A percentile compares a stretch with the other conserved stretches of the same genome.
These are phyloP conservation scores for Anthostomella pinea DNA, from an alignment of 2,329 filamentous ascomycete species.

Conservation along the genomic window DNA sequence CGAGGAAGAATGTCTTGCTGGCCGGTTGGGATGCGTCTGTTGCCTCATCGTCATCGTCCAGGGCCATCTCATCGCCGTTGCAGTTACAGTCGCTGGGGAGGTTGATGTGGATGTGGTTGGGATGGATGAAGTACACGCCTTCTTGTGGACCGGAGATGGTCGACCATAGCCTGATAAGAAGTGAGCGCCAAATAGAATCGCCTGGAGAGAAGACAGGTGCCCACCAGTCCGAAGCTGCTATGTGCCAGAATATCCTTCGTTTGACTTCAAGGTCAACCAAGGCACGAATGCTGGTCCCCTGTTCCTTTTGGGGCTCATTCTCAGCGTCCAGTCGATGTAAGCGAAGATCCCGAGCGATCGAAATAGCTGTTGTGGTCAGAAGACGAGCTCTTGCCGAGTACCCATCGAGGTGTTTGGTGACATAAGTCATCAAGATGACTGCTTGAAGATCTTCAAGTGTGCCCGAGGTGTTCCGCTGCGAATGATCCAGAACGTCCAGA, in stretches of 20 bases:
- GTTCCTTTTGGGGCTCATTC: background rate
- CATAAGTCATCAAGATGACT: slow-evolving; percentile 18
- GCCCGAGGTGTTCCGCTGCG: slow-evolving; percentile 14
- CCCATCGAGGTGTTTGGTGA: slow-evolving; percentile 19
- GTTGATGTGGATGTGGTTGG: slow-evolving; percentile 14
- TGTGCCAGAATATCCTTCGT: slow-evolving; percentile 17
- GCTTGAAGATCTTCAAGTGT: slow-evolving; percentile 20
- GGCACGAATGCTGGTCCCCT: slow-evolving; percentile 1
- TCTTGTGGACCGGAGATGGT: slow-evolving; percentile 21
- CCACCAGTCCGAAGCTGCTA: slow-evolving; percentile 16
- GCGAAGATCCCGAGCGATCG: slow-evolving; percentile 18
- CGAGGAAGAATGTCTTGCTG: slow-evolving; percentile 17
- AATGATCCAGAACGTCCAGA: slow-evolving; percentile 20
- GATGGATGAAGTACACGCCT: slow-evolving; percentile 22
- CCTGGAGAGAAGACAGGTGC: background rate
- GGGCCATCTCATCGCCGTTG: slow-evolving; percentile 8
- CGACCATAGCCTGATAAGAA: slow-evolving; percentile 15
- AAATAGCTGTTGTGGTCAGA: slow-evolving; percentile 11
- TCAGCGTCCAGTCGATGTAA: slow-evolving; percentile 17
- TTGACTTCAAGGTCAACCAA: slow-evolving; percentile 15
- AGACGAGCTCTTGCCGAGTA: slow-evolving; percentile 18
- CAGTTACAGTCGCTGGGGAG: slow-evolving; percentile 16
- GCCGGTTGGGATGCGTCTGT: slow-evolving; percentile 7
- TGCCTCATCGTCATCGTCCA: background rate
- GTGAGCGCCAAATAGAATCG: background rate